phyloP scores from a whole-genome alignment of 2,329 filamentous ascomycete species.

The Lachnellula subtilissima region DNA sequence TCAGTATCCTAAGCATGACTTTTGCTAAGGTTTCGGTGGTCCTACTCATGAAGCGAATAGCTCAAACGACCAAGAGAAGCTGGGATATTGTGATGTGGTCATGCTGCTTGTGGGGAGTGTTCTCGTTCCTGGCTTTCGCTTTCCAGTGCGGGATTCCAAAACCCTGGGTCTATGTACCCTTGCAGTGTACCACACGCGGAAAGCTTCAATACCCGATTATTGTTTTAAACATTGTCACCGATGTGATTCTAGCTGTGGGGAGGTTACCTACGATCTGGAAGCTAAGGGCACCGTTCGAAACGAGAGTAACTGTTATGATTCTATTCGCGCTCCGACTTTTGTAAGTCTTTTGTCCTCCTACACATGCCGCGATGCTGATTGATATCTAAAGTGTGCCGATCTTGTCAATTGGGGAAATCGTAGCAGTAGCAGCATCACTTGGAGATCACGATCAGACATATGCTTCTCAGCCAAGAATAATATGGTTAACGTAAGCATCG shows the following conservation, averaged over 20 bases:
- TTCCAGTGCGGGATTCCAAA: constrained; percentile 7
- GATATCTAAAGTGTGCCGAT: neutral
- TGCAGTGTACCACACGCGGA: constrained; percentile 2
- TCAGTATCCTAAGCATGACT: constrained; percentile 4
- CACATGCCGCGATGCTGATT: neutral
- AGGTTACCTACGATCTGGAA: constrained; percentile 7
- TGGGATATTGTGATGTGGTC: neutral
- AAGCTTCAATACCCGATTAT: constrained; percentile 5
- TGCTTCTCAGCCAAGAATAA: neutral
- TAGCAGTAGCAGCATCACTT: neutral
- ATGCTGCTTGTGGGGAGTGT: constrained; percentile 1
- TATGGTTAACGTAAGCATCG: constrained; percentile 6
- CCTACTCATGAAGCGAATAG: constrained; percentile 9
- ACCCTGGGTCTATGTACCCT: constrained; percentile 3
- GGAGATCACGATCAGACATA: constrained; percentile 4
- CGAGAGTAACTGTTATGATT: constrained; percentile 3
- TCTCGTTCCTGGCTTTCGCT: constrained; percentile 4
- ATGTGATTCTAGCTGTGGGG: neutral
- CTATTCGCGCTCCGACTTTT: constrained; percentile 4
- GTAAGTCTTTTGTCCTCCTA: neutral
- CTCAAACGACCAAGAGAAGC: neutral
- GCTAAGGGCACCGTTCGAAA: neutral
- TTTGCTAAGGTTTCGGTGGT: constrained; percentile 4
- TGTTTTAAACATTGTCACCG: constrained; percentile 6
- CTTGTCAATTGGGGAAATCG: constrained; percentile 3